Percentiles rank a stretch among this genome's conserved stretches.
phyloP scores from a whole-genome alignment of 176 grass and related monocot genomes.

The Carex cristatella region DNA sequence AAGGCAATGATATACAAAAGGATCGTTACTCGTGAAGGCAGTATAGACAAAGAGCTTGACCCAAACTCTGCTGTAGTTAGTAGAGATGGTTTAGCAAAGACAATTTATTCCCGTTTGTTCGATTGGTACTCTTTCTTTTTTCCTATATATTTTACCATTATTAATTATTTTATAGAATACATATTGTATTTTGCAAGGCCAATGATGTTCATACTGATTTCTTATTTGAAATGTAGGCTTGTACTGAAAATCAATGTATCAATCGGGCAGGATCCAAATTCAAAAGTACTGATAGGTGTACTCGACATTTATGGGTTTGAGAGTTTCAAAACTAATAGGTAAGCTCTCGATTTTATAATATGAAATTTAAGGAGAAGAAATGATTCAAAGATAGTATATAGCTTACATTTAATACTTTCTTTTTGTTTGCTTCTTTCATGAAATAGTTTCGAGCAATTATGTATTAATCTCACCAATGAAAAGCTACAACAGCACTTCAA shows the following conservation, averaged over 20 bases:
- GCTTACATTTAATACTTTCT: conserved; percentile 16
- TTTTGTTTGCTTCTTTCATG: conserved; percentile 19
- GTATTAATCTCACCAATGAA: conserved; percentile 98
- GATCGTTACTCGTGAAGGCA: conserved; percentile 94
- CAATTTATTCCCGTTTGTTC: conserved; percentile 81
- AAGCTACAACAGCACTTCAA: conserved; percentile 99
- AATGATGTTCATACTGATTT: conserved; percentile 17
- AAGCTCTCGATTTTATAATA: conserved; percentile 24
- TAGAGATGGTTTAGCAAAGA: conserved; percentile 87
- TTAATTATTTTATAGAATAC: not conserved
- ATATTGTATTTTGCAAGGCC: not conserved
- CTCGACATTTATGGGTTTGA: conserved; percentile 99
- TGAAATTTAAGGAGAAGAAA: not conserved
- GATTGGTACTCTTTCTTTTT: conserved; percentile 58
- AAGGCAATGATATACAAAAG: conserved; percentile 73
- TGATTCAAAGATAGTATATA: not conserved
- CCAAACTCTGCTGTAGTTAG: conserved; percentile 79
- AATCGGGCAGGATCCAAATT: conserved; percentile 84
- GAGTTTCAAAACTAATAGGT: conserved; percentile 98
- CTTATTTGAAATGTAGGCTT: conserved; percentile 51
- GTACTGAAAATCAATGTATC: conserved; percentile 91
- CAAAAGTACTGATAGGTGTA: conserved; percentile 79
- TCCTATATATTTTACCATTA: not conserved
- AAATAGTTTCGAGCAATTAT: conserved; percentile 93
- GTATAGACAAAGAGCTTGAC: conserved; percentile 82